phyloP scores from a whole-genome alignment of 495 filamentous ascomycete genomes.

The Aspergillus hancockii region DNA sequence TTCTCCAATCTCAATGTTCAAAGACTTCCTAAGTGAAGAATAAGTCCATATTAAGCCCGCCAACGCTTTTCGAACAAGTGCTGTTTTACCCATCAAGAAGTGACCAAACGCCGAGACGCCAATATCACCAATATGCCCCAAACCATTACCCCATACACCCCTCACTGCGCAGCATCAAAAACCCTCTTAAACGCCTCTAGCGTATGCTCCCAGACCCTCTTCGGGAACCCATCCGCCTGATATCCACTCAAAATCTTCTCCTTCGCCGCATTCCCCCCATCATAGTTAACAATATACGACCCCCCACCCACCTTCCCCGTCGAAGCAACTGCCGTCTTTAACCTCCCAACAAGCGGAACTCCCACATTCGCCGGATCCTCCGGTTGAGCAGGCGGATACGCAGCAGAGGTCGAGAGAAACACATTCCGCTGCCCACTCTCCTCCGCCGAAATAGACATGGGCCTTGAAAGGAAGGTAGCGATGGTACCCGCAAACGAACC shows the following conservation, averaged over 20 bases:
- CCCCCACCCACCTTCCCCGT: constrained; percentile 52
- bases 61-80: too few species aligned
- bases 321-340: constrained; percentile 37
- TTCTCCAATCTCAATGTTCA: too few species aligned
- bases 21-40: too few species aligned
- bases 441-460: constrained; percentile 29
- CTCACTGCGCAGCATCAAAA: not conserved
- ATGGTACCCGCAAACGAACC: constrained; percentile 11
- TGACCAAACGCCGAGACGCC: too few species aligned
- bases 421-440: constrained; percentile 59
- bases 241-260: constrained; percentile 35
- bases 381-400: constrained; percentile 39
- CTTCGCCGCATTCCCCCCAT: constrained; percentile 43
- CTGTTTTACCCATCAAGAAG: too few species aligned
- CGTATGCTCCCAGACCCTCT: constrained; percentile 52
- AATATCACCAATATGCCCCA: too few species aligned
- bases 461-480: constrained; percentile 25
- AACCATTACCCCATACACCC: too few species aligned
- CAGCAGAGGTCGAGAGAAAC: constrained; percentile 52
- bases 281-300: constrained; percentile 50
- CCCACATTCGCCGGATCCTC: constrained; percentile 28
- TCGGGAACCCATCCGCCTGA: constrained; percentile 41
- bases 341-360: constrained; percentile 31
- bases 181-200: constrained; percentile 42
- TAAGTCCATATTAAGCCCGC: too few species aligned